A percentile compares a stretch with the other conserved stretches of the same genome.
These are phyloP conservation scores for Gillenia trifoliata DNA, from an alignment of 306 rosid genomes.

Conservation along the genomic window DNA sequence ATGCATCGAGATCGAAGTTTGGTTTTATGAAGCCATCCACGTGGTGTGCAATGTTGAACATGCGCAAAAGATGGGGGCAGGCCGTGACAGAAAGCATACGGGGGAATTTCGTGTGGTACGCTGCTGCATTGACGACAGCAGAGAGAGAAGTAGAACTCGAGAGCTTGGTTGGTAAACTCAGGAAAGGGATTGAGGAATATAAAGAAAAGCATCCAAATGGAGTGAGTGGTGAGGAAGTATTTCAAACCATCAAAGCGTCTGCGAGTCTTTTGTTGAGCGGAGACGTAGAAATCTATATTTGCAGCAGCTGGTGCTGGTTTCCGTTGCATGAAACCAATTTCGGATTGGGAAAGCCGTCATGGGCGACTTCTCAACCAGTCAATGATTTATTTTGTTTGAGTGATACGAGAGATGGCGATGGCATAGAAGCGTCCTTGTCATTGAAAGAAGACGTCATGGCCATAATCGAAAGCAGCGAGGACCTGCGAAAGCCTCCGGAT, in stretches of 20 bases:
- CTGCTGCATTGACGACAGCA: neutral
- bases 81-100: neutral
- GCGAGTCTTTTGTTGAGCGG: too few relatives aligned
- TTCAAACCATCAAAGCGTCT: neutral
- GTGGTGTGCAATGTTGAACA: neutral
- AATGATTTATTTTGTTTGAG: neutral
- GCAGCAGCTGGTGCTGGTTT: slow-evolving; percentile 1
- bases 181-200: neutral
- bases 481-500: neutral
- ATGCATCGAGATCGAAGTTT: neutral
- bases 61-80: neutral
- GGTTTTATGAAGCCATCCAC: neutral
- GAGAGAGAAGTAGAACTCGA: neutral
- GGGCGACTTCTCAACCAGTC: neutral
- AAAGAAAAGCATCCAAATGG: neutral
- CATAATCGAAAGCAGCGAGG: neutral
- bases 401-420: neutral
- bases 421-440: neutral
- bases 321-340: neutral
- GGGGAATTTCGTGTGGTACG: neutral
- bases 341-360: neutral
- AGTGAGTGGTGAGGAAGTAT: neutral
- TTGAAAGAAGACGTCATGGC: neutral
- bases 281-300: neutral
- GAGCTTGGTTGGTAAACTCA: neutral